phyloP scores from a whole-genome alignment of 208 protist species.

The Angomonas ambiguus region DNA sequence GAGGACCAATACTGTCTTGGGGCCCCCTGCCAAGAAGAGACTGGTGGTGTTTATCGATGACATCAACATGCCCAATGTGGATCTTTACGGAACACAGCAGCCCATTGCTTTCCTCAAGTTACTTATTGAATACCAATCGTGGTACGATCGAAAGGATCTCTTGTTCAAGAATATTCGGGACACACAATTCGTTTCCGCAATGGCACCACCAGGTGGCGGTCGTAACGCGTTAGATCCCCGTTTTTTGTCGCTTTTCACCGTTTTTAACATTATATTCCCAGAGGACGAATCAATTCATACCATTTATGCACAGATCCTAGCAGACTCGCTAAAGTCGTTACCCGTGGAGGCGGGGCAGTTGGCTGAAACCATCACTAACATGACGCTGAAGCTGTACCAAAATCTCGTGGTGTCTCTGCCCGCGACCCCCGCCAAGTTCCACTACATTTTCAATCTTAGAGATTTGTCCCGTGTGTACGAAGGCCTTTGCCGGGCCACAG shows the following conservation, averaged over 20 bases:
- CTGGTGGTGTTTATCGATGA: slow-evolving; percentile 98
- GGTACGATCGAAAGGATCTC: slow-evolving; percentile 97
- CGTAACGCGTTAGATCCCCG: slow-evolving; percentile 96
- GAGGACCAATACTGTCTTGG: slow-evolving; percentile 93
- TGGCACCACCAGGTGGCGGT: slow-evolving; percentile 96
- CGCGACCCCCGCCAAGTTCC: slow-evolving; percentile 98
- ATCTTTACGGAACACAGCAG: slow-evolving; percentile 98
- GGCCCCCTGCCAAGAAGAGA: slow-evolving; percentile 94
- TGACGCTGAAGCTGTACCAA: slow-evolving; percentile 94
- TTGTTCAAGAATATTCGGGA: slow-evolving; percentile 95
- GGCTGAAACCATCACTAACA: slow-evolving; percentile 74
- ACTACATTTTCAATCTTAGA: slow-evolving; percentile 99
- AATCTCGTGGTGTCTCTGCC: slow-evolving; percentile 88
- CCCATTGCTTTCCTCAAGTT: slow-evolving; percentile 98
- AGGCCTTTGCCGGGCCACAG: slow-evolving; percentile 93
- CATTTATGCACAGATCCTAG: slow-evolving; percentile 97
- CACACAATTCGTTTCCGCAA: slow-evolving; percentile 95
- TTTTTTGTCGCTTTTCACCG: slow-evolving; percentile 96
- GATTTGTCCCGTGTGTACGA: slow-evolving; percentile 98
- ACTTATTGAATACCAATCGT: slow-evolving; percentile 93
- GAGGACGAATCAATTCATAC: slow-evolving; percentile 93
- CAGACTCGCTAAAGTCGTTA: slow-evolving; percentile 81
- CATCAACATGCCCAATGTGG: slow-evolving; percentile 98
- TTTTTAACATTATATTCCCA: slow-evolving; percentile 98
- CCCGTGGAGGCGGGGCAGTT: slow-evolving; percentile 27